These are phyloP conservation scores for Backusella liffmaniae DNA, from an alignment of 192 early-diverging fungal species.

Conservation along the genomic window DNA sequence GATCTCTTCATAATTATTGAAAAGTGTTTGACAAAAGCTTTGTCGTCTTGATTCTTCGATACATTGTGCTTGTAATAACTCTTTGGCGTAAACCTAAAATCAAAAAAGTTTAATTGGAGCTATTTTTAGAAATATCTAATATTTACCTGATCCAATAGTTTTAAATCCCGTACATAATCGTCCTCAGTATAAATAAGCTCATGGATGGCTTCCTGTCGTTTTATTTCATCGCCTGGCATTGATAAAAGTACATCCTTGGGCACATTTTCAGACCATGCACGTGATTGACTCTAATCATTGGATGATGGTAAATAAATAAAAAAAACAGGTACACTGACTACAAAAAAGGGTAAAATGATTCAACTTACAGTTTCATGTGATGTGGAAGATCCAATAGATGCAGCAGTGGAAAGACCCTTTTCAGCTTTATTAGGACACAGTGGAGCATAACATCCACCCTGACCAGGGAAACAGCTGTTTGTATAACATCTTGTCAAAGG, in stretches of 20 bases:
- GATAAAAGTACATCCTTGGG: constrained; percentile 66
- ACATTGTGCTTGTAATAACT: constrained; percentile 40
- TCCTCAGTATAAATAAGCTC: constrained; percentile 90
- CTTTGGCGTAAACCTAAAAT: constrained; percentile 43
- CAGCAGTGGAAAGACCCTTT: background rate
- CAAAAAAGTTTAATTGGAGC: constrained; percentile 28
- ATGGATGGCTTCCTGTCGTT: constrained; percentile 92
- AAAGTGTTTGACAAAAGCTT: constrained; percentile 68
- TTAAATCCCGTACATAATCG: constrained; percentile 92
- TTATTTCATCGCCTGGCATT: constrained; percentile 67
- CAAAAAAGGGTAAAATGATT: background rate
- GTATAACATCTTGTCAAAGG: constrained; percentile 86
- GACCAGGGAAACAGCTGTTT: constrained; percentile 20
- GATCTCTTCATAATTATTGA: constrained; percentile 69
- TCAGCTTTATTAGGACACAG: constrained; percentile 28
- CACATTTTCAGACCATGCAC: constrained; percentile 74
- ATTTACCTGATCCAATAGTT: constrained; percentile 73
- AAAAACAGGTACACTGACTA: background rate
- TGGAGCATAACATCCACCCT: constrained; percentile 33
- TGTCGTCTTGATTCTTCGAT: constrained; percentile 15
- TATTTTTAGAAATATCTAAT: constrained; percentile 10
- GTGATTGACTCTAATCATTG: constrained; percentile 24
- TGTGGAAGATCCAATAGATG: constrained; percentile 9
- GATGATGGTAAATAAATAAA: background rate
- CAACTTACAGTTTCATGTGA: constrained; percentile 14